These are phyloP conservation scores for Botrytis pseudocinerea DNA, from an alignment of 2,329 filamentous ascomycete species.

Conservation along the genomic window DNA sequence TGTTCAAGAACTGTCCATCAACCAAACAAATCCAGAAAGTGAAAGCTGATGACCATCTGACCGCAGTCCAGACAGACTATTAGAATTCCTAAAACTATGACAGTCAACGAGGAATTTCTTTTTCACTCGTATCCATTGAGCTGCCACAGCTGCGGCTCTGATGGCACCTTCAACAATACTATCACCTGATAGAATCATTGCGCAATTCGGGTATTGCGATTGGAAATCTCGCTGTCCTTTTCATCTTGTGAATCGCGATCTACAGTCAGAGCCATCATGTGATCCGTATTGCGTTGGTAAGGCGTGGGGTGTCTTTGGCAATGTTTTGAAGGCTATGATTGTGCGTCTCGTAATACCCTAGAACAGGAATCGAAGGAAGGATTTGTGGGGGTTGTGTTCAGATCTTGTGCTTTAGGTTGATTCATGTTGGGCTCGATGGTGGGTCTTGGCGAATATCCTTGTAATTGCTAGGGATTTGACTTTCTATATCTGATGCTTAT, in stretches of 20 bases:
- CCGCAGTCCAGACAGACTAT: neutral
- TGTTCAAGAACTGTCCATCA: neutral
- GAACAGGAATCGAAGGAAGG: neutral
- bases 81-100: neutral
- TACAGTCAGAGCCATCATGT: neutral
- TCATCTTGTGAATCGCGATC: neutral
- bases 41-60: neutral
- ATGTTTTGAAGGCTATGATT: neutral
- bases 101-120: neutral
- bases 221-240: neutral
- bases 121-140: neutral
- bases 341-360: neutral
- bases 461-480: neutral
- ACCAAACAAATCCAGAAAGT: neutral
- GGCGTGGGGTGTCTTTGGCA: neutral
- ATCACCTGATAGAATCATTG: neutral
- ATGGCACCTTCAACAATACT: neutral
- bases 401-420: neutral
- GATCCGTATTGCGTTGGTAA: neutral
- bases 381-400: neutral
- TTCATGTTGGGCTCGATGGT: neutral
- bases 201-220: neutral
- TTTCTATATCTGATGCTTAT: neutral
- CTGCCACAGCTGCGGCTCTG: neutral
- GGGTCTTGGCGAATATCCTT: neutral